A percentile compares a stretch with the other conserved stretches of the same genome.
phyloP scores from a whole-genome alignment of 192 early-diverging fungal genomes.

The Coemansia sp. region DNA sequence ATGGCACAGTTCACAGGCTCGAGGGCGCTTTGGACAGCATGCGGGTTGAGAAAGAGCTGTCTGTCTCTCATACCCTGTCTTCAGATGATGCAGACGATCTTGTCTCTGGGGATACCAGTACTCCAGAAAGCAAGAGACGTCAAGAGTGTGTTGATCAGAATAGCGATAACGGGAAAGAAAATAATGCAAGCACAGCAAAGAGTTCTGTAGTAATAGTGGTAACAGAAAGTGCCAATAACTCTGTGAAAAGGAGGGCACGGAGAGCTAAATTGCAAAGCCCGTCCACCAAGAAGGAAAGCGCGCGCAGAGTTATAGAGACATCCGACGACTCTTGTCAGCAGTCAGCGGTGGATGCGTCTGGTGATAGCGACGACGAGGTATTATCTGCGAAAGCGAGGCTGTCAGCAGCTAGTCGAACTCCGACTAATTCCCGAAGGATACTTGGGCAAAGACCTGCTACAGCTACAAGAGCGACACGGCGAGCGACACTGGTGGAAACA shows the following conservation, averaged over 20 bases:
- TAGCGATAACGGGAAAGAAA: not conserved
- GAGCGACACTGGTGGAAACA: not conserved
- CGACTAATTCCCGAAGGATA: not conserved
- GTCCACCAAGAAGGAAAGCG: not conserved
- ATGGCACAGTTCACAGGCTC: slow-evolving; percentile 1
- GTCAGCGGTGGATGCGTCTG: not conserved
- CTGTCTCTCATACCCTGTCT: not conserved
- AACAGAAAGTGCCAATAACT: not conserved
- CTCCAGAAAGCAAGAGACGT: not conserved
- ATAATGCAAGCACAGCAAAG: not conserved
- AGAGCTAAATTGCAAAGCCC: not conserved
- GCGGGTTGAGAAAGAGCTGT: slow-evolving; percentile 1
- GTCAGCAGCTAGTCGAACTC: not conserved
- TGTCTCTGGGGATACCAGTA: not conserved
- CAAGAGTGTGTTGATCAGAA: not conserved
- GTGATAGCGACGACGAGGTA: slow-evolving; percentile 5
- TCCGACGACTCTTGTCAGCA: slow-evolving; percentile 25
- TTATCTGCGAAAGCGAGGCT: not conserved
- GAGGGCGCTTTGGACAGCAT: slow-evolving; percentile 1
- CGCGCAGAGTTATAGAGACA: slow-evolving; percentile 22
- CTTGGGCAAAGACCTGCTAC: not conserved
- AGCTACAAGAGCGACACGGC: slow-evolving; percentile 1
- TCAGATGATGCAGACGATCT: not conserved
- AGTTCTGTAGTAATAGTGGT: too few species aligned
- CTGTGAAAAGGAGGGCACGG: not conserved